A percentile compares a stretch with the other conserved stretches of the same genome.
phyloP scores from a whole-genome alignment of 768 basidiomycete species.

The Agrocybe pediades region DNA sequence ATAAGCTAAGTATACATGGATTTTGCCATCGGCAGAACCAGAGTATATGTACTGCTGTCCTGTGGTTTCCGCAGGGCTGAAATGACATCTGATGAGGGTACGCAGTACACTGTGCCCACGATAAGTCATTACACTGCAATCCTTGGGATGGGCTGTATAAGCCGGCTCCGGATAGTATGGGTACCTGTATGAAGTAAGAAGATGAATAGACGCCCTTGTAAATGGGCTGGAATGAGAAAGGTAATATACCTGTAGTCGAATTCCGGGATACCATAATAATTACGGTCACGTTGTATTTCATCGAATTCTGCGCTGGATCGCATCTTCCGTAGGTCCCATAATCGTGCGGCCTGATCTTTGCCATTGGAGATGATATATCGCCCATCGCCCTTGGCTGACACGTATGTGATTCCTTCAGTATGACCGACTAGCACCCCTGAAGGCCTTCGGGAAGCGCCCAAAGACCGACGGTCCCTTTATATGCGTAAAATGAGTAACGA shows the following conservation, averaged over 20 bases:
- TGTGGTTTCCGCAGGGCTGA: slow-evolving; percentile 91
- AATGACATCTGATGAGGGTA: slow-evolving; percentile 95
- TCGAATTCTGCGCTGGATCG: slow-evolving; percentile 71
- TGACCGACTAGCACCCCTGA: slow-evolving; percentile 95
- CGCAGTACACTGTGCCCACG: slow-evolving; percentile 87
- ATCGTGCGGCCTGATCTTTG: slow-evolving; percentile 88
- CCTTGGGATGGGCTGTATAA: slow-evolving; percentile 71
- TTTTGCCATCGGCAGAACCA: slow-evolving; percentile 81
- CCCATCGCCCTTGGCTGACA: slow-evolving; percentile 95
- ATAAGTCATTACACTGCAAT: slow-evolving; percentile 96
- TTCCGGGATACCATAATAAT: slow-evolving; percentile 54
- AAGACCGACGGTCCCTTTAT: slow-evolving; percentile 55
- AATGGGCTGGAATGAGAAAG: neutral
- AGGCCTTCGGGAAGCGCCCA: slow-evolving; percentile 65
- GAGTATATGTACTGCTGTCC: slow-evolving; percentile 94
- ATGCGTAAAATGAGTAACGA: slow-evolving; percentile 12
- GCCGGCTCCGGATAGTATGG: slow-evolving; percentile 66
- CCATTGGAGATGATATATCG: slow-evolving; percentile 95
- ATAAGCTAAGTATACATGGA: slow-evolving; percentile 58
- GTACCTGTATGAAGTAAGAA: slow-evolving; percentile 41
- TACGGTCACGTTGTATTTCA: slow-evolving; percentile 38
- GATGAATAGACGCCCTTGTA: neutral
- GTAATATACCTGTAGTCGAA: slow-evolving; percentile 83
- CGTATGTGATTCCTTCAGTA: slow-evolving; percentile 94
- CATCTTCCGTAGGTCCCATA: slow-evolving; percentile 98